Conservation (phyloP, 768 basidiomycete species). For the Russula lepida region DNA sequence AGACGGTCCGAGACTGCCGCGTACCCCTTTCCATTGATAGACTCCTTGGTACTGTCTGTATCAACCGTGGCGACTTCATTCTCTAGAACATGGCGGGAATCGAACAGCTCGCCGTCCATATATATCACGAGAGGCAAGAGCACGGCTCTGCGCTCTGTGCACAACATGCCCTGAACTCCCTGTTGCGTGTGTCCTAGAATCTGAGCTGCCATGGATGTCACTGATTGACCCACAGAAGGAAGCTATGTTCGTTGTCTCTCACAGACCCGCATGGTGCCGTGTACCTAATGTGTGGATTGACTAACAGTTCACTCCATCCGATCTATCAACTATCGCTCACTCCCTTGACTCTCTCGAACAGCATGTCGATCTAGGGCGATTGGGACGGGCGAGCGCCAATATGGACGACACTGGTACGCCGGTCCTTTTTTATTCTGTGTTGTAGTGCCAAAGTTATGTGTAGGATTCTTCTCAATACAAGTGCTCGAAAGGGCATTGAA, state of each 20-base stretch:
- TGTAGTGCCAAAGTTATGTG: neutral
- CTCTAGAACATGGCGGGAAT: conserved; percentile 44
- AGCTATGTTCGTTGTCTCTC: conserved; percentile 37
- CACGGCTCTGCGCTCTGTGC: conserved; percentile 78
- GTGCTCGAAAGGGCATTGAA: conserved; percentile 78
- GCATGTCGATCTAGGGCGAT: conserved; percentile 43
- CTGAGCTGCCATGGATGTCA: conserved; percentile 8
- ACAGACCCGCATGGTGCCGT: neutral
- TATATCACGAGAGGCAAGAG: conserved; percentile 78
- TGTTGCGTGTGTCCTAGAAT: conserved; percentile 53
- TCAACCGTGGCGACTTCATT: neutral
- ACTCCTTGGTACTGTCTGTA: too few relatives aligned
- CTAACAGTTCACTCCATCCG: conserved; percentile 64
- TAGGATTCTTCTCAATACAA: conserved; percentile 89
- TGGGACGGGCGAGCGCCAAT: conserved; percentile 50
- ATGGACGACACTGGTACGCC: conserved; percentile 83
- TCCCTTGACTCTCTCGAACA: conserved; percentile 59
- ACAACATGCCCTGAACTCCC: conserved; percentile 75
- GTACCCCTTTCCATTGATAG: neutral
- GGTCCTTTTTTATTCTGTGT: neutral
- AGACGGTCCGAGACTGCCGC: conserved; percentile 11
- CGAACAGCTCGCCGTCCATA: conserved; percentile 42
- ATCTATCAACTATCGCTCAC: conserved; percentile 68
- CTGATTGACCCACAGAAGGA: conserved; percentile 31
- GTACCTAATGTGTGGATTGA: conserved; percentile 18